Evolutionary conservation across 2,329 filamentous ascomycete genomes (phyloP), one percentile per base, ranked within the genome.

Genomic region (Diaporthe australafricana): DNA sequence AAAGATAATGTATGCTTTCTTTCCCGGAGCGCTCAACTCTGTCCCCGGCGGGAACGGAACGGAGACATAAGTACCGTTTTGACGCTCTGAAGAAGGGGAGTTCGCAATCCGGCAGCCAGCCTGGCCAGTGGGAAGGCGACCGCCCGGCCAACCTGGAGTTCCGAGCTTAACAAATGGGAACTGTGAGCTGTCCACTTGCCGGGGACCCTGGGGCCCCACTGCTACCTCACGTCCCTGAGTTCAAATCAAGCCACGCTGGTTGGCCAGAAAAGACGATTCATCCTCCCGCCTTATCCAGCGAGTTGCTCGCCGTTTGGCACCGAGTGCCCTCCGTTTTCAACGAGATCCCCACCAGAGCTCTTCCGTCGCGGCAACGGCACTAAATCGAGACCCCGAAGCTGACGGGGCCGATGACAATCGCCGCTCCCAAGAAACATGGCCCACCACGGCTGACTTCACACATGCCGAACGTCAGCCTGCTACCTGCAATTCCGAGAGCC

Each of bases 201-300:
- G 53, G 67, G 27, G 53, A 57, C 53, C 47, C 67, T 56, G 42
- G 65, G 22, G 17, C 53, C 67, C 53, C 56, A 27, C 47, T 30
- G 63, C 32, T 70, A 67, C 71, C 42, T 25, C 32, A 32, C 30
- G 42, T 32, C 56, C 45, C 69, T 50, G 35, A 53, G 8, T 57
- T 68, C 69, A 73, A 73, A 73, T 73, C 72, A 73, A 42, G 2
- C 17, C 20, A 30, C 45, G 60, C 53, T 57, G 40, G 70, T 73
- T 73, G 72, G 72, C 55, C 20, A 65, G 35, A 22, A 17, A 38
- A 22, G 42, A 17, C 35, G n/a, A 55, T n/a, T 47, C 45, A 60
- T 47, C 22, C 48, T 16, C 32, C 45, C 71, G 56, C 52, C 60
- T 70, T 65, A 71, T 52, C 53, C 72, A 66, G 63, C 50, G 52